Evolutionary conservation across 495 filamentous ascomycete genomes (phyloP).

Genomic region (Daldinia caldariorum): DNA sequence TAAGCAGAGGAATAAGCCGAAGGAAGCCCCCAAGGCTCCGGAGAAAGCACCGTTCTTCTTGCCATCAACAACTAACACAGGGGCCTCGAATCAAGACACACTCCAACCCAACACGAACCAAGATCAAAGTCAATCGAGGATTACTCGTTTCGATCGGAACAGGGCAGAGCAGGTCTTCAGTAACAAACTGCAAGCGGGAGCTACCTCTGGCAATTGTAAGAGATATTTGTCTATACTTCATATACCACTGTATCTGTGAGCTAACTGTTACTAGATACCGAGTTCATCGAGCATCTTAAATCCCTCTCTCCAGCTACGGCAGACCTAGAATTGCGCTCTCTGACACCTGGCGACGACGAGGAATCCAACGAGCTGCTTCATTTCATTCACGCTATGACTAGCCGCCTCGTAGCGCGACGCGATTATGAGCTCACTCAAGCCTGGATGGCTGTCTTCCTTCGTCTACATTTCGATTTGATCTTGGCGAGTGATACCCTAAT

Average conservation of each 20-base stretch:
- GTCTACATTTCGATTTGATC: conserved; percentile 69
- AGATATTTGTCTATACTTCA: conserved; percentile 18
- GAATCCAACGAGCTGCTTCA: conserved; percentile 60
- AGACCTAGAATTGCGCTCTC: conserved; percentile 87
- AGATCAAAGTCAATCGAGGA: conserved; percentile 48
- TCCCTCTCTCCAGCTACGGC: conserved; percentile 80
- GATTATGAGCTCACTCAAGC: conserved; percentile 95
- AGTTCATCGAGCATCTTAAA: conserved; percentile 81
- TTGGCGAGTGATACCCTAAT: conserved; percentile 55
- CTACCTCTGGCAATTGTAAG: conserved; percentile 62
- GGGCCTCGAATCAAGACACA: conserved; percentile 41
- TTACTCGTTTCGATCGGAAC: conserved; percentile 52
- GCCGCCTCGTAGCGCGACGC: conserved; percentile 67
- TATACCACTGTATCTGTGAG: conserved; percentile 6
- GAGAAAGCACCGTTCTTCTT: conserved; percentile 98
- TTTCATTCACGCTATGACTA: conserved; percentile 81
- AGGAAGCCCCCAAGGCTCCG: conserved; percentile 86
- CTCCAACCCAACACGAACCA: conserved; percentile 29
- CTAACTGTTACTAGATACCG: conserved; percentile 51
- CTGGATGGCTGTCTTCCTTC: conserved; percentile 94
- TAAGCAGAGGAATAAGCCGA: conserved; percentile 92
- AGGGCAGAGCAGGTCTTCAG: conserved; percentile 66
- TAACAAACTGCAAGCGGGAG: conserved; percentile 62
- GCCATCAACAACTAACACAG: conserved; percentile 67
- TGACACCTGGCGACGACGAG: conserved; percentile 61